Evolutionary conservation across 495 filamentous ascomycete genomes (phyloP), one percentile per base, ranked within the genome.

Genomic region (Staphylotrichum tortipilum): DNA sequence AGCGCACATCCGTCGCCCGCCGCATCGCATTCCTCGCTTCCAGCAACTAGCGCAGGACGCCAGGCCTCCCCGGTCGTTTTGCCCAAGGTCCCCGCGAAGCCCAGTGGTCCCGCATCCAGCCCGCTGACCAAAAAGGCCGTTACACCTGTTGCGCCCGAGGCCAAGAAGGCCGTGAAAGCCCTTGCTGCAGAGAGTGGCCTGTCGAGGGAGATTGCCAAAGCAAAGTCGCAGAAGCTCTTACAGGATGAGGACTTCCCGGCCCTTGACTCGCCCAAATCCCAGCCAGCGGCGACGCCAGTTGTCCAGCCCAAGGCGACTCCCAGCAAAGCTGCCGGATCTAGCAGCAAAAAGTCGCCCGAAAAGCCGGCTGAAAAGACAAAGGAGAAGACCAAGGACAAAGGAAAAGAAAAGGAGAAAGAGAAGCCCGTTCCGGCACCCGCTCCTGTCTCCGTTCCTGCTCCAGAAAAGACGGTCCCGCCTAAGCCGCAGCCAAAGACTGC

Each of bases 191-290:
- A 67, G 15, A 73, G 58, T 28, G 72, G 73, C 1, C 60, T 75
- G 14, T 70, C 74, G 10, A 74, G 71, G 44, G 65, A 74, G 6
- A 74, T 75, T 28, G 64, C 67, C n/a, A 63, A 61, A 15, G 62
- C 68, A 10, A 76, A 77, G 36, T 54, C 63, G 15, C 63, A 69
- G 22, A 68, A 68, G 56, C 44, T 71, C 3, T 48, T 74, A 30
- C 70, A 76, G 47, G 73, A 79, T 31, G 77, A 81, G 54, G 79
- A 82, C 53, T 82, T 82, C 31, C 79, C 79, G 24, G 75, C 77
- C 11, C 68, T 82, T 3, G 67, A 67, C 43, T 64, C 68, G 7
- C 52, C 66, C 43, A 72, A 70, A 23, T 52, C 59, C 11, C 50
- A 57, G 14, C 50, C 64, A 1, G 35, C 49, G 15, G 42, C 44